Evolutionary conservation across 768 basidiomycete genomes (phyloP).

Genomic region (Phlebiopsis flavidoalba): DNA sequence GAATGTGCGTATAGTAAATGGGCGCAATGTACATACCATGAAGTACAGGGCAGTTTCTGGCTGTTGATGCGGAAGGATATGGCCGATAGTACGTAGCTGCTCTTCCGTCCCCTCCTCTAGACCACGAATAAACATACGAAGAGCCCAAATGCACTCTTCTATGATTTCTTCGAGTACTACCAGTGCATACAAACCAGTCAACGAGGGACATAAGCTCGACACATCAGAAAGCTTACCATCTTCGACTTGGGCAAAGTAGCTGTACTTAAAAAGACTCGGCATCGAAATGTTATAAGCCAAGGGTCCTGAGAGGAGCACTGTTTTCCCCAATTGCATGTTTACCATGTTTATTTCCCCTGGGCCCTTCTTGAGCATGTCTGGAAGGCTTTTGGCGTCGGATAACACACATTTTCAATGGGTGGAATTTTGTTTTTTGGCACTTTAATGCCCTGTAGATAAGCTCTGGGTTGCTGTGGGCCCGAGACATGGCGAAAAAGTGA

Average conservation of each 20-base stretch:
- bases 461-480: neutral
- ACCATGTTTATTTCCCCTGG: neutral
- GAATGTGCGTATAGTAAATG: no score
- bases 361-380: neutral
- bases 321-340: neutral
- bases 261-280: conserved; percentile 17
- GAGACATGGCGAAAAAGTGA: neutral
- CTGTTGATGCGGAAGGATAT: conserved; percentile 11
- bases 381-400: neutral
- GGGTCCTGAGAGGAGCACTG: neutral
- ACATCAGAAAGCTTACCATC: conserved; percentile 13
- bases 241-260: conserved; percentile 14
- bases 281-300: conserved; percentile 6
- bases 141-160: conserved; percentile 16
- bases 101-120: conserved; percentile 17
- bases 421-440: neutral
- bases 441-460: neutral
- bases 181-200: neutral
- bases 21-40: neutral
- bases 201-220: neutral
- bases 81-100: conserved; percentile 15
- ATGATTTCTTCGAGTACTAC: conserved; percentile 18
- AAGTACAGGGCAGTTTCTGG: conserved; percentile 3
- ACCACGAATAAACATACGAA: conserved; percentile 17
- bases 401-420: neutral